Evolutionary conservation across 2,329 filamentous ascomycete species (phyloP).

Genomic region (Diplocarpon rosae): DNA sequence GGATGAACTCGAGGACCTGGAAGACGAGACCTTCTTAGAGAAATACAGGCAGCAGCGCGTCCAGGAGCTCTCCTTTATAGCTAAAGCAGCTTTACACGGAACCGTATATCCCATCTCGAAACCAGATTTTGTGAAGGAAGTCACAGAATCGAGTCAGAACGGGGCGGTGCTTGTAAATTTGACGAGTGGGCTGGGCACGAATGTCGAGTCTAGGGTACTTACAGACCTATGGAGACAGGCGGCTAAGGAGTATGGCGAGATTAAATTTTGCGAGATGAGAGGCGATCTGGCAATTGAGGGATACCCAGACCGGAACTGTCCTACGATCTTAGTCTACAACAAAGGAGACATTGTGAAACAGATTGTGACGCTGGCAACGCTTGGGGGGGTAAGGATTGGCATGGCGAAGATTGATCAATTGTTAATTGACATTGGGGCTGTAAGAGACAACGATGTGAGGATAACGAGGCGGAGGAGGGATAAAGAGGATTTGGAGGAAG

Average conservation of each 20-base stretch:
- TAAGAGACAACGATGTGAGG: constrained; percentile 68
- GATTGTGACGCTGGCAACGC: constrained; percentile 73
- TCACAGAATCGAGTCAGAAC: constrained; percentile 78
- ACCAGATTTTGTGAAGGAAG: constrained; percentile 81
- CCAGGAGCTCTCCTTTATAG: constrained; percentile 65
- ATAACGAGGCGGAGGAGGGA: constrained; percentile 33
- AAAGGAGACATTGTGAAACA: constrained; percentile 89
- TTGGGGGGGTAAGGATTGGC: constrained; percentile 61
- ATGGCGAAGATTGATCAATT: constrained; percentile 70
- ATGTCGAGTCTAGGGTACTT: constrained; percentile 74
- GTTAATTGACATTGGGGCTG: constrained; percentile 70
- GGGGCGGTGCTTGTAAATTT: constrained; percentile 66
- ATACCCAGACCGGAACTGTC: constrained; percentile 90
- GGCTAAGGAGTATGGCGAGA: constrained; percentile 75
- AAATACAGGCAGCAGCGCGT: constrained; percentile 81
- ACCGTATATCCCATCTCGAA: constrained; percentile 91
- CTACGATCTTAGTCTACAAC: constrained; percentile 84
- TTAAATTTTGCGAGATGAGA: constrained; percentile 96
- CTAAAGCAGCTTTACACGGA: constrained; percentile 71
- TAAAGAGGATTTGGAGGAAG: constrained; percentile 25
- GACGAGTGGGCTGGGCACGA: constrained; percentile 65
- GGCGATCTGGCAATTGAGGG: constrained; percentile 90
- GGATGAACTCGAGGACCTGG: constrained; percentile 85
- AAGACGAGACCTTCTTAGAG: constrained; percentile 87
- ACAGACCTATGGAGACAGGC: constrained; percentile 78